Percentiles rank a stretch among this genome's conserved stretches.
Evolutionary conservation across 2,329 filamentous ascomycete genomes (phyloP).

Genomic region (Penicillium sp.): DNA sequence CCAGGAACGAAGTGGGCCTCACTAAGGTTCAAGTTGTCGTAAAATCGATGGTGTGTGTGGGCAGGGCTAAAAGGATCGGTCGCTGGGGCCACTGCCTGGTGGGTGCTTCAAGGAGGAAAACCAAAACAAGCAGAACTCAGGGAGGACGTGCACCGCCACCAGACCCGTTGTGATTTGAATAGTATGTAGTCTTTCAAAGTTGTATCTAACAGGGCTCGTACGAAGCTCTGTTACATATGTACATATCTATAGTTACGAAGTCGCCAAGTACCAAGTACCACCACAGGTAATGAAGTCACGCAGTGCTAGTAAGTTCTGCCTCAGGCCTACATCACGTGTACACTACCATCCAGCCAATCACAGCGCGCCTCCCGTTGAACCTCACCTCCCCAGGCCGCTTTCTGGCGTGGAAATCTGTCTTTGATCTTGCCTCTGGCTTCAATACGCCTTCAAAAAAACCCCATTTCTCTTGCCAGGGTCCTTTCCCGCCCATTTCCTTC

Average conservation of each 20-base stretch:
- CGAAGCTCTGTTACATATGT: too few relatives aligned
- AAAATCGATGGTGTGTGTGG: conserved; percentile 29
- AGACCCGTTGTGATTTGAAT: neutral
- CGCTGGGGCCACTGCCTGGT: conserved; percentile 36
- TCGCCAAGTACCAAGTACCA: too few relatives aligned
- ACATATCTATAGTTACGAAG: too few relatives aligned
- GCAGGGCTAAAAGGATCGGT: conserved; percentile 31
- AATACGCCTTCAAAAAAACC: conserved; percentile 11
- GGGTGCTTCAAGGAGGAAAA: conserved; percentile 37
- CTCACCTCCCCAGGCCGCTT: conserved; percentile 20
- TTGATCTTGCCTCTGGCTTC: conserved; percentile 27
- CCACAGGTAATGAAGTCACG: too few relatives aligned
- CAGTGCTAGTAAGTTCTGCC: too few relatives aligned
- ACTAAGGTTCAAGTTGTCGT: conserved; percentile 2
- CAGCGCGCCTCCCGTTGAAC: conserved; percentile 18
- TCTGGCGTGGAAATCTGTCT: conserved; percentile 21
- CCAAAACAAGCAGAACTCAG: conserved; percentile 40
- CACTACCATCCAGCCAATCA: conserved; percentile 22
- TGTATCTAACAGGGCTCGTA: too few relatives aligned
- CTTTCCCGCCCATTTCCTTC: conserved; percentile 9
- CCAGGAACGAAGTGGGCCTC: conserved; percentile 8
- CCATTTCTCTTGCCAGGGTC: conserved; percentile 1
- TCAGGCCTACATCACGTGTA: conserved; percentile 23
- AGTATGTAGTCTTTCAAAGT: too few relatives aligned
- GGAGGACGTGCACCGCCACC: conserved; percentile 19